Percentiles rank a stretch among this genome's conserved stretches.
Conservation (phyloP, 371 early-diverging fungal genomes). For the Batrachochytrium dendrobatidis region DNA sequence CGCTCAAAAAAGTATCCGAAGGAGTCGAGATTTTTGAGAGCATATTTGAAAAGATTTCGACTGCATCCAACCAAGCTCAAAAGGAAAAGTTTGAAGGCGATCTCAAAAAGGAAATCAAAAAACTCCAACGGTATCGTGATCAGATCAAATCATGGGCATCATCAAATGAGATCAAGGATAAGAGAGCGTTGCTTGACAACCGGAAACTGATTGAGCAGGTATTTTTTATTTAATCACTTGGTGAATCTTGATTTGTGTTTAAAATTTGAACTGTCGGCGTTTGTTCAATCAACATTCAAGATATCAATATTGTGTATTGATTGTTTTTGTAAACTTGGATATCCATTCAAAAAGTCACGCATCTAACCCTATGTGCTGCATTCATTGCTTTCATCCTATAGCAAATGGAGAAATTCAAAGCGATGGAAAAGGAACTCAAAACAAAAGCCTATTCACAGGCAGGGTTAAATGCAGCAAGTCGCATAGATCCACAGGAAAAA, state of each 20-base stretch:
- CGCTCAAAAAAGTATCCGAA: constrained; percentile 90
- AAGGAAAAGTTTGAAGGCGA: constrained; percentile 94
- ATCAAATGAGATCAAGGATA: constrained; percentile 93
- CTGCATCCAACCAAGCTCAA: constrained; percentile 73
- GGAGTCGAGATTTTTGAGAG: constrained; percentile 91
- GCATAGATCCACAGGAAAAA: constrained; percentile 87
- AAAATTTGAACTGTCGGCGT: no score
- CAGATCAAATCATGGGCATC: constrained; percentile 94
- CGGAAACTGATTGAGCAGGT: constrained; percentile 86
- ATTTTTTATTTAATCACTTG: constrained; percentile 5
- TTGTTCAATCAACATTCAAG: no score
- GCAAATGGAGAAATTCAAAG: constrained; percentile 98
- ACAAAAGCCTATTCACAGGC: constrained; percentile 96
- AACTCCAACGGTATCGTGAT: constrained; percentile 89
- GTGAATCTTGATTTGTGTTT: constrained; percentile 1
- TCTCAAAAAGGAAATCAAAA: constrained; percentile 97
- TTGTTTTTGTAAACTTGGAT: no score
- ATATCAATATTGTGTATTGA: no score
- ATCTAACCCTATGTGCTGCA: no score
- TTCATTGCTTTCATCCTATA: no score
- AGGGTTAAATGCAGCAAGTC: constrained; percentile 70
- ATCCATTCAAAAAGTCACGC: no score
- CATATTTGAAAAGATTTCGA: constrained; percentile 81
- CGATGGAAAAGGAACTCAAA: constrained; percentile 94
- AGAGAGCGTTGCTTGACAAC: constrained; percentile 76